A percentile compares a stretch with the other conserved stretches of the same genome.
Evolutionary conservation across 2,329 filamentous ascomycete genomes (phyloP).

Genomic region (Cadophora malorum): DNA sequence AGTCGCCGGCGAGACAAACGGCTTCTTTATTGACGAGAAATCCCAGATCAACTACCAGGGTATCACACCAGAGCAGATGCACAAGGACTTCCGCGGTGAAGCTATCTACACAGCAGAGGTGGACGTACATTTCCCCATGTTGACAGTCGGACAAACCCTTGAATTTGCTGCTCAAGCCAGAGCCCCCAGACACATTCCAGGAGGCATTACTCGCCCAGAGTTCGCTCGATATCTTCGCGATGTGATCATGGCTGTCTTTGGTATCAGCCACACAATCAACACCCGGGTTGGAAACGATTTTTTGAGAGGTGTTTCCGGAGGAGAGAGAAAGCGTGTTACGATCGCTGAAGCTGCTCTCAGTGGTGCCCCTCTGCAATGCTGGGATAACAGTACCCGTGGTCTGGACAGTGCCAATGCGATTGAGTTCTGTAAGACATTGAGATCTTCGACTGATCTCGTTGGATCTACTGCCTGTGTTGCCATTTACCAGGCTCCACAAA

Average conservation of each 20-base stretch:
- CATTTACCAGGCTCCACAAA: conserved; percentile 74
- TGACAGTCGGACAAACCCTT: conserved; percentile 77
- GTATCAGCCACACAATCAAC: conserved; percentile 72
- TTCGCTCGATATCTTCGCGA: conserved; percentile 50
- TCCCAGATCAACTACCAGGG: conserved; percentile 68
- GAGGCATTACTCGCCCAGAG: conserved; percentile 64
- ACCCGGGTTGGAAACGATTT: conserved; percentile 78
- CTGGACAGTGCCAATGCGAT: conserved; percentile 76
- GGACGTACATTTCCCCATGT: conserved; percentile 75
- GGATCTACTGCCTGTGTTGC: conserved; percentile 68
- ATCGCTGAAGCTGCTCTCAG: conserved; percentile 76
- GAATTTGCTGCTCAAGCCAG: conserved; percentile 73
- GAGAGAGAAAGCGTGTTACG: conserved; percentile 78
- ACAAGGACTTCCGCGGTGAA: conserved; percentile 61
- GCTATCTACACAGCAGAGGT: conserved; percentile 77
- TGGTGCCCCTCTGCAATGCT: conserved; percentile 64
- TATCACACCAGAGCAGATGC: conserved; percentile 58
- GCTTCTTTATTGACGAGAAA: conserved; percentile 56
- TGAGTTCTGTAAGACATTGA: conserved; percentile 72
- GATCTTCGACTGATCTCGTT: conserved; percentile 68
- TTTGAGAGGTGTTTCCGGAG: conserved; percentile 70
- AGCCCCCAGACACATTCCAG: conserved; percentile 66
- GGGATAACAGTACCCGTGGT: conserved; percentile 80
- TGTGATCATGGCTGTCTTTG: conserved; percentile 74
- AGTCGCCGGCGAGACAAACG: conserved; percentile 59